A percentile compares a stretch with the other conserved stretches of the same genome.
Conservation (phyloP, 176 grass and related monocot species). For the Eragrostis nindensis region DNA sequence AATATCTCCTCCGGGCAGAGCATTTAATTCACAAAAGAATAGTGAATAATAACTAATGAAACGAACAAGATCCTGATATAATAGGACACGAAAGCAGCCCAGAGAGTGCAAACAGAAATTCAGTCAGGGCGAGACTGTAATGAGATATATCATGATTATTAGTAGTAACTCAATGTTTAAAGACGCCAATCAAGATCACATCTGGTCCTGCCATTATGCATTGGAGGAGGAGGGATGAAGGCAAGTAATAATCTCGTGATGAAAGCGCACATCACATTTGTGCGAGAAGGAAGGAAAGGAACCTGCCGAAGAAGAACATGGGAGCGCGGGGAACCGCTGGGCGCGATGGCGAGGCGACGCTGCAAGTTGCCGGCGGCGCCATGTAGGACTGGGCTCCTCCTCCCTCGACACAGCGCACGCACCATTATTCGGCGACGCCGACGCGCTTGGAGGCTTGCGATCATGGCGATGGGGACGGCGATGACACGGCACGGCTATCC, state of each 20-base stretch:
- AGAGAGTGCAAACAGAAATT: not conserved
- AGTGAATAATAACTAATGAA: not conserved
- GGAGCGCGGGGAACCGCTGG: not conserved
- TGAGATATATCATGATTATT: not conserved
- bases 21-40: not conserved
- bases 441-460: constrained; percentile 25
- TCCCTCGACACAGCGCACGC: not conserved
- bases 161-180: not conserved
- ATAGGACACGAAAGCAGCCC: not conserved
- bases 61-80: not conserved
- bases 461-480: constrained; percentile 18
- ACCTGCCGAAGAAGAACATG: not conserved
- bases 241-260: no score
- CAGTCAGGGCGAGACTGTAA: not conserved
- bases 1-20: no score
- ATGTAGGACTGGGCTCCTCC: no score
- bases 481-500: constrained; percentile 45
- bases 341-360: not conserved
- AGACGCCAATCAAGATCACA: no score
- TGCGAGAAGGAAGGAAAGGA: not conserved
- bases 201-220: not conserved
- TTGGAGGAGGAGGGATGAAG: not conserved
- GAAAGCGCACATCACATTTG: no score
- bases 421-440: not conserved
- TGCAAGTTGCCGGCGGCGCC: not conserved